Conservation (phyloP, 106 monocot species). For the Phalaenopsis equestris region DNA sequence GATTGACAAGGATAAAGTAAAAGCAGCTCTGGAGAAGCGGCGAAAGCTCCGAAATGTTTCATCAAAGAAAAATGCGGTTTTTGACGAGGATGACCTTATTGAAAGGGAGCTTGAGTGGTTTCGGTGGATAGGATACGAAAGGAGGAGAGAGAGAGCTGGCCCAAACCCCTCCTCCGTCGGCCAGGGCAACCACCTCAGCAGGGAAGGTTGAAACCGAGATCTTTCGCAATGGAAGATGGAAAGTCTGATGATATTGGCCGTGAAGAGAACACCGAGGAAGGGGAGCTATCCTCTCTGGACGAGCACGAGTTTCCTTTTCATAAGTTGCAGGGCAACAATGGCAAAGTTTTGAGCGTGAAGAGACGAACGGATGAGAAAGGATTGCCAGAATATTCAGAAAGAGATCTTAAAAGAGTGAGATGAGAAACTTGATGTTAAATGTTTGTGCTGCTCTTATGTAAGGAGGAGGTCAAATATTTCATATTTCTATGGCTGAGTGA, state of each 20-base stretch:
- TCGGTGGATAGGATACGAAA: slow-evolving; percentile 15
- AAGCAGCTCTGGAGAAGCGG: slow-evolving; percentile 60
- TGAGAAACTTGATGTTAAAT: not conserved
- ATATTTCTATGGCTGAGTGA: not conserved
- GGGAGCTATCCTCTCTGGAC: slow-evolving; percentile 39
- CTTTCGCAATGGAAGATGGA: not conserved
- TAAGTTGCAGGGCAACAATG: slow-evolving; percentile 12
- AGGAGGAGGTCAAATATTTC: not conserved
- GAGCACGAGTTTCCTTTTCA: slow-evolving; percentile 19
- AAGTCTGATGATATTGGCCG: not conserved
- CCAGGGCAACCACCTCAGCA: slow-evolving; percentile 2
- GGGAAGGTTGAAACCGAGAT: slow-evolving; percentile 1
- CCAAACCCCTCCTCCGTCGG: slow-evolving; percentile 7
- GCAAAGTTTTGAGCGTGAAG: slow-evolving; percentile 4
- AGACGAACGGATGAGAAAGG: not conserved
- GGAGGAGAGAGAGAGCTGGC: slow-evolving; percentile 24
- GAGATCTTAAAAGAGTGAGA: slow-evolving; percentile 12
- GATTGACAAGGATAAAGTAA: slow-evolving; percentile 65
- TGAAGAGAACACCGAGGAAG: slow-evolving; percentile 35
- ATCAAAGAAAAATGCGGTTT: slow-evolving; percentile 21
- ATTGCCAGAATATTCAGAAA: slow-evolving; percentile 8
- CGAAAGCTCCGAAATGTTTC: slow-evolving; percentile 18
- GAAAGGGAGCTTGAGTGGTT: slow-evolving; percentile 54
- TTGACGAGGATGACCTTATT: slow-evolving; percentile 65
- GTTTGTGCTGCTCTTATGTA: not conserved